Conservation (phyloP, 75 land plant genomes). For the Adiantum capillusveneris region DNA sequence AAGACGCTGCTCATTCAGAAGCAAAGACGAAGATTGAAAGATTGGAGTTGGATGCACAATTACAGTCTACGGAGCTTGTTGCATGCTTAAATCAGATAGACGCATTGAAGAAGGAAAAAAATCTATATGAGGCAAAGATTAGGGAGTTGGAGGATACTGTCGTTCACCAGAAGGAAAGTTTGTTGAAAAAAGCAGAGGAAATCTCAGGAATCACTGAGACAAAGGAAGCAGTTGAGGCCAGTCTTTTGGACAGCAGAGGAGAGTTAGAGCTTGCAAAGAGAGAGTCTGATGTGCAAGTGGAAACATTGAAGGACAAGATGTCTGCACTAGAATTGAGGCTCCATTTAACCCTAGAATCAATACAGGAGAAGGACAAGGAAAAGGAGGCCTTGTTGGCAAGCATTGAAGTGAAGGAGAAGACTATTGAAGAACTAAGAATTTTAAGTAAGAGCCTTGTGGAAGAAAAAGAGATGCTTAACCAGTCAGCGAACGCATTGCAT, state of each 20-base stretch:
- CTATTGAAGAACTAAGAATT: not conserved
- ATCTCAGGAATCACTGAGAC: not conserved
- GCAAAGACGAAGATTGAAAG: slow-evolving; percentile 3
- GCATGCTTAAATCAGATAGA: not conserved
- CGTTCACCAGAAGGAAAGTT: not conserved
- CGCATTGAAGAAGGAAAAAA: slow-evolving; percentile 7
- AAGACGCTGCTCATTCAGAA: not conserved
- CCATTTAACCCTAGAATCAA: not conserved
- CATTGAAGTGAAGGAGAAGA: slow-evolving; percentile 4
- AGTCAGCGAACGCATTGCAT: not conserved
- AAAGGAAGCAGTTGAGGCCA: not conserved
- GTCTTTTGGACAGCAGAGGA: not conserved
- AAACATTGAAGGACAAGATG: not conserved
- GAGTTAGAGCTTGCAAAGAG: slow-evolving; percentile 9
- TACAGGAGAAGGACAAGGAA: slow-evolving; percentile 6
- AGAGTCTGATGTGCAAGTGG: slow-evolving; percentile 4
- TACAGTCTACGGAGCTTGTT: not conserved
- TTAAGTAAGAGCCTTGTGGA: not conserved
- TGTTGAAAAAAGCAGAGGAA: not conserved
- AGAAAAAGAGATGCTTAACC: not conserved
- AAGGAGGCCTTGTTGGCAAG: slow-evolving; percentile 2
- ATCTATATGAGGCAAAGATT: slow-evolving; percentile 1
- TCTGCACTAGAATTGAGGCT: slow-evolving; percentile 1
- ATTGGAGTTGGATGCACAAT: slow-evolving; percentile 1
- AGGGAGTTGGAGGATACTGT: slow-evolving; percentile 1